Percentiles rank a stretch among this genome's conserved stretches.
phyloP scores from a whole-genome alignment of 176 grass and related monocot species.

The Guadua angustifolia region DNA sequence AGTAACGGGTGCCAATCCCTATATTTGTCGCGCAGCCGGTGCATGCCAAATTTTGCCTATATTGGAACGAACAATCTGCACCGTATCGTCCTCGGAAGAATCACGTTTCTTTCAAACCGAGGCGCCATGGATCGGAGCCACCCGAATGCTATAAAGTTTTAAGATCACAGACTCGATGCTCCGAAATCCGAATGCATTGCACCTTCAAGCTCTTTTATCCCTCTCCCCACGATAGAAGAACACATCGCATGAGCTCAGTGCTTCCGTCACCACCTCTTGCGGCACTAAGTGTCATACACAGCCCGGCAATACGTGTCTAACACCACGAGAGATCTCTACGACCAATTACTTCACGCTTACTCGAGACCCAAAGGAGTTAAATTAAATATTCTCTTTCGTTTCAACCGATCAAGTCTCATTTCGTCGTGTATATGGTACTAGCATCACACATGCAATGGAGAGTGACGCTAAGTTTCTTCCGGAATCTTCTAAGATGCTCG shows the following conservation, averaged over 20 bases:
- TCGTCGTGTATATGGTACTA: background rate
- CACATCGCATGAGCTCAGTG: background rate
- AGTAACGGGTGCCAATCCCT: too few relatives aligned
- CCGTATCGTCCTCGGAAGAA: too few relatives aligned
- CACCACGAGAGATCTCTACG: background rate
- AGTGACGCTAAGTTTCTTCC: background rate
- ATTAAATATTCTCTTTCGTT: background rate
- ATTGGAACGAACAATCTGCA: too few relatives aligned
- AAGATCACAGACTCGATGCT: background rate
- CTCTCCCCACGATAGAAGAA: background rate
- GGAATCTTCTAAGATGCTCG: constrained; percentile 8
- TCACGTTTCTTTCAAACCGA: too few relatives aligned
- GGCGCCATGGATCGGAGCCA: too few relatives aligned
- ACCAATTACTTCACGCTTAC: background rate
- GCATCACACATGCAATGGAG: background rate
- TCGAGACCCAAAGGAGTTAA: background rate
- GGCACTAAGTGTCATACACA: background rate
- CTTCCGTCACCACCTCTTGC: background rate
- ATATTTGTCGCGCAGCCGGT: too few relatives aligned
- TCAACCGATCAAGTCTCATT: background rate
- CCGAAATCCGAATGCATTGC: too few relatives aligned
- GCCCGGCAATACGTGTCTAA: background rate
- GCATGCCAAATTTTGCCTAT: too few relatives aligned
- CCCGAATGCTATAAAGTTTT: background rate
- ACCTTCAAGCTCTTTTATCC: too few relatives aligned